These are phyloP conservation scores for Alternaria ethzedia DNA, from an alignment of 2,329 filamentous ascomycete species.

Conservation along the genomic window DNA sequence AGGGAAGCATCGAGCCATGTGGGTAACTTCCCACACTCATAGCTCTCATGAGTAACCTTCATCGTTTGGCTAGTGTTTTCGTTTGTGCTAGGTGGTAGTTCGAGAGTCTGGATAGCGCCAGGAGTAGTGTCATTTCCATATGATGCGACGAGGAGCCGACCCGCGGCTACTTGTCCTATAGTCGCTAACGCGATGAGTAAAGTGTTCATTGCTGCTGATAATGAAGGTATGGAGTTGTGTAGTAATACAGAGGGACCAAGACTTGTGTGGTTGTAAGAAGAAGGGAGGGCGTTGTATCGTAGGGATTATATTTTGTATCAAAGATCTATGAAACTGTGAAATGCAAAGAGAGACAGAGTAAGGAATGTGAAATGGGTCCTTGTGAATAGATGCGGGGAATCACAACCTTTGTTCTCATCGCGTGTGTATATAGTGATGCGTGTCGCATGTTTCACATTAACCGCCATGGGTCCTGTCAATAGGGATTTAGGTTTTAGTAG, in stretches of 20 bases:
- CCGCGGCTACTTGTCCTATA: not conserved
- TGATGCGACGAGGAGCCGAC: conserved; percentile 51
- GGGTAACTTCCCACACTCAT: conserved; percentile 61
- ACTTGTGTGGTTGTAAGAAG: not conserved
- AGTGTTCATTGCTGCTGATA: not conserved
- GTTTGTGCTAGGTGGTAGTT: conserved; percentile 9
- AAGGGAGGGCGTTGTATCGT: not conserved
- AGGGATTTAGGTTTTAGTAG: not conserved
- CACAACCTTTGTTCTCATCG: not conserved
- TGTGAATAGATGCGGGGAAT: not conserved
- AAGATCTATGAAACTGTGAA: not conserved
- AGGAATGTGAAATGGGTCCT: not conserved
- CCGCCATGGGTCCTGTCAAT: not conserved
- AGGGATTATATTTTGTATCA: not conserved
- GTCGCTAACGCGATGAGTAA: conserved; percentile 25
- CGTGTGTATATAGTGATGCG: not conserved
- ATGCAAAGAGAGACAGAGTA: not conserved
- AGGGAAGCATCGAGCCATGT: conserved; percentile 67
- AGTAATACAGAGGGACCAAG: not conserved
- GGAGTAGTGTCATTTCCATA: conserved; percentile 38
- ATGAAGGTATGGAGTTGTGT: not conserved
- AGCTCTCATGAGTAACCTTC: conserved; percentile 52
- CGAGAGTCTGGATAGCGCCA: conserved; percentile 53
- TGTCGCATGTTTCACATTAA: not conserved
- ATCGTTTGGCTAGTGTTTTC: conserved; percentile 39